A percentile compares a stretch with the other conserved stretches of the same genome.
These are phyloP conservation scores for Podochytrium sp. DNA, from an alignment of 192 early-diverging fungal genomes.

Conservation along the genomic window DNA sequence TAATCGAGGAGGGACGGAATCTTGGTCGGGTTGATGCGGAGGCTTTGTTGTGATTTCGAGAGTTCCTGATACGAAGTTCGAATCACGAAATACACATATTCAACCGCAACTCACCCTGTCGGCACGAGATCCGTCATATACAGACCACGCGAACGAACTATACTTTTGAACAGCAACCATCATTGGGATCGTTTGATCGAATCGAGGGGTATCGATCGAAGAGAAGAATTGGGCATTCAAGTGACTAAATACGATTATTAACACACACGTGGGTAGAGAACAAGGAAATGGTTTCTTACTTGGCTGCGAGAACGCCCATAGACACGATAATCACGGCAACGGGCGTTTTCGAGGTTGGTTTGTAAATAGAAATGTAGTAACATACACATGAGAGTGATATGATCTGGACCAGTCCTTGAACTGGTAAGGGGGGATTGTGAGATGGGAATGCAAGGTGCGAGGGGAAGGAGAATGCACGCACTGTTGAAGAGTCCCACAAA, in stretches of 20 bases:
- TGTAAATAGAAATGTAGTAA: not conserved
- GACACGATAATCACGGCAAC: constrained; percentile 3
- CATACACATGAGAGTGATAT: not conserved
- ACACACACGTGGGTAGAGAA: not conserved
- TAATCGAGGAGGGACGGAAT: constrained; percentile 31
- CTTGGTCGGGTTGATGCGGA: not conserved
- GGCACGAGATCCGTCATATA: constrained; percentile 18
- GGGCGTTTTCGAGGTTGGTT: not conserved
- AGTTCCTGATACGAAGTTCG: constrained; percentile 9
- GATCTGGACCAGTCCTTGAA: constrained; percentile 22
- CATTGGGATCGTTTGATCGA: constrained; percentile 30
- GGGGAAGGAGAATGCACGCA: not conserved
- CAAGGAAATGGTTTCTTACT: not conserved
- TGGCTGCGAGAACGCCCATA: not conserved
- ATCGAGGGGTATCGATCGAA: not conserved
- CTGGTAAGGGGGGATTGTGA: too few species aligned
- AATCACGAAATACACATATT: not conserved
- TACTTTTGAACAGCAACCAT: constrained; percentile 30
- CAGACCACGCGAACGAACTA: constrained; percentile 24
- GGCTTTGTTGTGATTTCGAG: constrained; percentile 16
- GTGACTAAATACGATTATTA: constrained; percentile 11
- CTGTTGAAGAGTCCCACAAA: constrained; percentile 25
- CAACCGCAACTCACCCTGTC: not conserved
- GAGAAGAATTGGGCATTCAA: constrained; percentile 20
- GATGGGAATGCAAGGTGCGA: not conserved